A percentile compares a stretch with the other conserved stretches of the same genome.
Conservation (phyloP, 2,329 filamentous ascomycete species). For the Scedosporium apiospermum region DNA sequence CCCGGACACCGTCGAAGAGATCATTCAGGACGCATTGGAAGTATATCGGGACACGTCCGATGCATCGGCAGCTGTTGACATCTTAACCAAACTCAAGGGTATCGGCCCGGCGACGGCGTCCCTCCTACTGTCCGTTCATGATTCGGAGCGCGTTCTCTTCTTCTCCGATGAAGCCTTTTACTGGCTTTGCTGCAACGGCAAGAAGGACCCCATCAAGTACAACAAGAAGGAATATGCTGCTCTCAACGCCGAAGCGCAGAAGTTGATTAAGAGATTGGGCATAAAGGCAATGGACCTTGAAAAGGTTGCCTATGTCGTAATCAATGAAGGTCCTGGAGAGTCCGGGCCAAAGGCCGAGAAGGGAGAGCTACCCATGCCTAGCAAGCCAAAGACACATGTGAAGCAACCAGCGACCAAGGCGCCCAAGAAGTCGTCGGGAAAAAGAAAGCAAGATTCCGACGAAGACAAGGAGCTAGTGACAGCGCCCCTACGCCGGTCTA, state of each 20-base stretch:
- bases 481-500: not conserved
- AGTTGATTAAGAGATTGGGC: conserved; percentile 36
- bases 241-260: conserved; percentile 35
- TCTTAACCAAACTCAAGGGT: conserved; percentile 54
- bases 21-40: conserved; percentile 42
- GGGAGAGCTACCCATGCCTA: not conserved
- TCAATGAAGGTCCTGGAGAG: conserved; percentile 24
- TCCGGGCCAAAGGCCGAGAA: not conserved
- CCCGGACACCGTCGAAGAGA: conserved; percentile 30
- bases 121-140: conserved; percentile 57
- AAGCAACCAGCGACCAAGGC: not conserved
- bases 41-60: conserved; percentile 29
- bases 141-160: conserved; percentile 53
- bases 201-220: conserved; percentile 54
- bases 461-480: conserved; percentile 1
- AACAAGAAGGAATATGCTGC: conserved; percentile 55
- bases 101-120: conserved; percentile 75
- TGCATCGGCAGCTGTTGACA: conserved; percentile 38
- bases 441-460: conserved; percentile 2
- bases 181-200: conserved; percentile 54
- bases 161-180: conserved; percentile 74
- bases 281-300: conserved; percentile 56
- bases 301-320: conserved; percentile 60
- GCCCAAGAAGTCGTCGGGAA: not conserved
- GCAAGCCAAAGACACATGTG: not conserved